Evolutionary conservation across 1,284 basidiomycete genomes (phyloP), one percentile per base, ranked within the genome.

Genomic region (Microbotryum intermedium): DNA sequence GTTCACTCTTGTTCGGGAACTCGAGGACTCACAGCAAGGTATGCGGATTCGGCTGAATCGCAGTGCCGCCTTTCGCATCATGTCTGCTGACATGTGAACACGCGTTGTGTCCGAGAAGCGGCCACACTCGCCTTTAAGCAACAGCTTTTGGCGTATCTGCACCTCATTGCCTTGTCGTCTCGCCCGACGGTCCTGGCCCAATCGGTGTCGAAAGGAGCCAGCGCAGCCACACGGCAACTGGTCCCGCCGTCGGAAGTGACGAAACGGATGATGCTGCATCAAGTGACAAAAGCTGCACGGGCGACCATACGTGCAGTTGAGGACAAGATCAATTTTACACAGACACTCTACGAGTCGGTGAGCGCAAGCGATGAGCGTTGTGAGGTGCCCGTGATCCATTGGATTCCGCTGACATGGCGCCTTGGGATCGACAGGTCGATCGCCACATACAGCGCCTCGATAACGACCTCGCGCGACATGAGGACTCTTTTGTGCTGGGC

Each of bases 361-460:
- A 45, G 62, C 34, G 34, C 18, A 11, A 39, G 18, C 6, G 34
- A 16, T 16, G 13, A 39, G 2, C 34, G 16, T 39, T 18, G 34
- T 39, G 34, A 18, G 6, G 2, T 11, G 18, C 34, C 34, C 13
- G 34, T 6, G 34, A 11, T 11, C 34, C 34, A 39, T 16, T 39
- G 13, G 34, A 16, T 16, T 16, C 34, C 34, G 34, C 34, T 39
- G 13, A 39, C 13, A 39, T 6, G 11, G 34, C 34, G 2, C 34
- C 34, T 34, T 34, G 34, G 10, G 34, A 34, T 34, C 34, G 34
- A 6, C 49, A 70, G 67, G 62, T 70, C 54, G 70, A 71, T 56
- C 67, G 70, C 26, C 70, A 71, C 55, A 69, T 71, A 42, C 67
- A 61, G 26, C 62, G 69, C 18, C 59, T 71, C 25, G 70, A 71